Conservation (phyloP, 306 rosid genomes). For the Fagus sylvatica region DNA sequence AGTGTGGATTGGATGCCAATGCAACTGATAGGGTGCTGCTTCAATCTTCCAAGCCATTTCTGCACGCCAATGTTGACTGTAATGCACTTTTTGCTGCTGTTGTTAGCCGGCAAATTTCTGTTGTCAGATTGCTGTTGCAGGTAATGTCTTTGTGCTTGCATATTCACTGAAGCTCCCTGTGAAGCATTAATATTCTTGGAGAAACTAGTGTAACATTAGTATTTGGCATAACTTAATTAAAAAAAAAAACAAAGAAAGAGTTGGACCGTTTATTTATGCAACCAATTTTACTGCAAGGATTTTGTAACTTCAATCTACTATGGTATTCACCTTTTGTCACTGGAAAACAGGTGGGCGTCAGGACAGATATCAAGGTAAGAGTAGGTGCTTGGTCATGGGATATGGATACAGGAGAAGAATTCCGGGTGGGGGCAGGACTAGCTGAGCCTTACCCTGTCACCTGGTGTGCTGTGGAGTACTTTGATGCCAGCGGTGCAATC, state of each 20-base stretch:
- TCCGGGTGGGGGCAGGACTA: constrained; percentile 73
- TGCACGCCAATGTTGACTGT: constrained; percentile 60
- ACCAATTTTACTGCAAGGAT: background rate
- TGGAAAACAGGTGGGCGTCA: constrained; percentile 49
- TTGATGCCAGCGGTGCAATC: constrained; percentile 60
- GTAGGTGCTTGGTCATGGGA: constrained; percentile 81
- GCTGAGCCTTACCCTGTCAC: constrained; percentile 60
- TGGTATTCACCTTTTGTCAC: background rate
- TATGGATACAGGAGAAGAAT: constrained; percentile 52
- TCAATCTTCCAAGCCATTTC: constrained; percentile 64
- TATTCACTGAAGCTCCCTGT: constrained; percentile 22
- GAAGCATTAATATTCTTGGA: constrained; percentile 18
- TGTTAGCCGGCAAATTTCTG: constrained; percentile 56
- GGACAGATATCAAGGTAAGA: constrained; percentile 51
- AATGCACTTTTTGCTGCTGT: constrained; percentile 57
- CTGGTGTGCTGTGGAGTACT: constrained; percentile 81
- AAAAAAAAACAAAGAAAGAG: background rate
- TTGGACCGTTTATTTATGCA: background rate
- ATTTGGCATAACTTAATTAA: background rate
- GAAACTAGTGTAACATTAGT: background rate
- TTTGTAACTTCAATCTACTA: background rate
- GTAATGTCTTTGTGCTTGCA: constrained; percentile 31
- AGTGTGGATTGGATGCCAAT: constrained; percentile 57
- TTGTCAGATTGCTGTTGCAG: constrained; percentile 59
- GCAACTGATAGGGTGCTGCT: constrained; percentile 50